Evolutionary conservation across 2,329 filamentous ascomycete genomes (phyloP), one percentile per base, ranked within the genome.

Genomic region (Fusarium anthophilum): DNA sequence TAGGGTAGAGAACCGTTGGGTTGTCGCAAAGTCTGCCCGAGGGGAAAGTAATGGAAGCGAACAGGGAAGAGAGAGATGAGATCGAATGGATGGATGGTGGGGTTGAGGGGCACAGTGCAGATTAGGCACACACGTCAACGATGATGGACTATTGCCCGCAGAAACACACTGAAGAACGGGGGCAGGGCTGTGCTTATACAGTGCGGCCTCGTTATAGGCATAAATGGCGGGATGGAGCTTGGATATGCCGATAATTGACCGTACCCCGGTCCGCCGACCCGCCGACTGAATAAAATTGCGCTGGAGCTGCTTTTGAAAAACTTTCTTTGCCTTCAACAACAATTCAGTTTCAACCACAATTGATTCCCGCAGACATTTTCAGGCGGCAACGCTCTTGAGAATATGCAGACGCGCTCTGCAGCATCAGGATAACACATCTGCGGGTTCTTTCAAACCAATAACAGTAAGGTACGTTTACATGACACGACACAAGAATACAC

Each of bases 31-130:
- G 79, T 80, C 76, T 81, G 77, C 76, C 77, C 75, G 69, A 79
- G 72, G 72, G 67, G 70, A 59, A 59, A 59, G 41, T 41, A 58
- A 28, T 48, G 30, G 55, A 67, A 64, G 63, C 66, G 74, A 63
- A 59, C 59, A 66, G 48, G 70, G 48, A 63, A 62, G 55, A 67
- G 58, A 58, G 57, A 69, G 68, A 69, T 75, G 70, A 72, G 78
- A 72, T 80, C 78, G 77, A 77, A 69, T 80, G 78, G 77, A 69
- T 80, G 77, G 77, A 77, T 81, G 79, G 81, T 80, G 81, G 79
- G 80, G 79, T 79, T 80, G 78, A 78, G 79, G 80, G 81, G 79
- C 79, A 83, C 81, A 81, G 80, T 81, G 80, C 79, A 79, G 69
- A 80, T 81, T 80, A 59, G 73, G 76, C 72, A 72, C 54, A 62